A percentile compares a stretch with the other conserved stretches of the same genome.
Conservation (phyloP, 345 rosid species). For the Euclidium syriacum region DNA sequence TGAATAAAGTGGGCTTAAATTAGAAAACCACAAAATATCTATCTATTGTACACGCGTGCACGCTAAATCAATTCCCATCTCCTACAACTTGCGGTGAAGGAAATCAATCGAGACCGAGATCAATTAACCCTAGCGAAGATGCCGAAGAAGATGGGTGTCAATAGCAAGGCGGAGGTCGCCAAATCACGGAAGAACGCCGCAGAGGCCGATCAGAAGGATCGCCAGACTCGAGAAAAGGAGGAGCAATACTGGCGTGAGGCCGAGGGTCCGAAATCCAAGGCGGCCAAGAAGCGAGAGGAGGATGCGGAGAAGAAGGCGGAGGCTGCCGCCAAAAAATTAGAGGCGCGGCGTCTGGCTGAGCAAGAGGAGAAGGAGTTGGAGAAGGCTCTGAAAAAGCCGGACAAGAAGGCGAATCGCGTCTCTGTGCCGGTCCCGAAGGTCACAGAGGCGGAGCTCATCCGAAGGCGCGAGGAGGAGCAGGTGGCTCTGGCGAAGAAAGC, state of each 20-base stretch:
- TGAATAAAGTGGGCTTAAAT: too few relatives aligned
- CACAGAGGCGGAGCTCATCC: slow-evolving; percentile 67
- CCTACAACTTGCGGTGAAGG: neutral
- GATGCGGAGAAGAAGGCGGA: slow-evolving; percentile 88
- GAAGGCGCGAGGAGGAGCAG: slow-evolving; percentile 66
- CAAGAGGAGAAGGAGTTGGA: slow-evolving; percentile 78
- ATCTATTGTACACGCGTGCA: too few relatives aligned
- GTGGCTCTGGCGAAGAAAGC: slow-evolving; percentile 58
- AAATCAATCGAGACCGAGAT: neutral
- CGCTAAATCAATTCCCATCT: neutral
- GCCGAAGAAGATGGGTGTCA: slow-evolving; percentile 99
- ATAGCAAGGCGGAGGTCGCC: slow-evolving; percentile 94
- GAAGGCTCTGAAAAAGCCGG: slow-evolving; percentile 60
- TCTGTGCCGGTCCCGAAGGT: slow-evolving; percentile 78
- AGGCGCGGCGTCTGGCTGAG: slow-evolving; percentile 77
- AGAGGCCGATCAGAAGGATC: slow-evolving; percentile 76
- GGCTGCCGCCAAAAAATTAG: slow-evolving; percentile 55
- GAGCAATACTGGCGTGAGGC: slow-evolving; percentile 95
- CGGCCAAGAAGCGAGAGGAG: slow-evolving; percentile 86
- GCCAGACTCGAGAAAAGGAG: slow-evolving; percentile 68
- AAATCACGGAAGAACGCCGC: slow-evolving; percentile 63
- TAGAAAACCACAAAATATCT: too few relatives aligned
- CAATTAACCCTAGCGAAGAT: slow-evolving; percentile 35
- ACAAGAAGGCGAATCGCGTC: slow-evolving; percentile 79
- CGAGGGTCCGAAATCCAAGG: slow-evolving; percentile 75